Conservation (phyloP, 495 filamentous ascomycete species). For the Melanomma pulvis-pyrius region DNA sequence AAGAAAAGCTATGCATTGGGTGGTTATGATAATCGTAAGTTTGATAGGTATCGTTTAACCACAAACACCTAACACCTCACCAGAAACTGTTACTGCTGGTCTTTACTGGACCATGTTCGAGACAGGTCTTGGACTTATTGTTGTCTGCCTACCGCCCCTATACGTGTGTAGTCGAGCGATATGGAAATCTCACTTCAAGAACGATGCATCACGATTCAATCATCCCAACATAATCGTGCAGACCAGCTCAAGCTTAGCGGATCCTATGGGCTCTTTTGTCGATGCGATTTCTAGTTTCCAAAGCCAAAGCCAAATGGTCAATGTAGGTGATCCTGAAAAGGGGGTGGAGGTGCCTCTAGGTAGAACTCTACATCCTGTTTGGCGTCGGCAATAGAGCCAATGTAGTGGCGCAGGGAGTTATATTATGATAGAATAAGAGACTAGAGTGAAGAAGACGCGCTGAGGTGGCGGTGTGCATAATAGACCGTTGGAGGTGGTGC, state of each 20-base stretch:
- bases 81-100: constrained; percentile 5
- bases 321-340: neutral
- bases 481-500: neutral
- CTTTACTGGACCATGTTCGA: constrained; percentile 15
- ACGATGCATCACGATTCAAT: neutral
- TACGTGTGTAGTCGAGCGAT: constrained; percentile 1
- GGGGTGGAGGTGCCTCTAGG: neutral
- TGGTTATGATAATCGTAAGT: neutral
- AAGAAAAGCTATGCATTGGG: neutral
- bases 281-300: neutral
- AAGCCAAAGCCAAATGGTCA: neutral
- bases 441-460: neutral
- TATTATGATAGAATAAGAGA: neutral
- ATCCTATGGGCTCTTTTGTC: neutral
- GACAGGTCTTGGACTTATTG: constrained; percentile 4
- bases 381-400: neutral
- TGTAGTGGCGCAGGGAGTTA: no score
- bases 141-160: neutral
- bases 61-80: neutral
- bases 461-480: neutral
- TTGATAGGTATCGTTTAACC: neutral
- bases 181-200: neutral
- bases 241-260: neutral
- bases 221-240: neutral
- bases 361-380: neutral